Evolutionary conservation across 1,284 basidiomycete species (phyloP).

Genomic region (Leccinum ponderosum): DNA sequence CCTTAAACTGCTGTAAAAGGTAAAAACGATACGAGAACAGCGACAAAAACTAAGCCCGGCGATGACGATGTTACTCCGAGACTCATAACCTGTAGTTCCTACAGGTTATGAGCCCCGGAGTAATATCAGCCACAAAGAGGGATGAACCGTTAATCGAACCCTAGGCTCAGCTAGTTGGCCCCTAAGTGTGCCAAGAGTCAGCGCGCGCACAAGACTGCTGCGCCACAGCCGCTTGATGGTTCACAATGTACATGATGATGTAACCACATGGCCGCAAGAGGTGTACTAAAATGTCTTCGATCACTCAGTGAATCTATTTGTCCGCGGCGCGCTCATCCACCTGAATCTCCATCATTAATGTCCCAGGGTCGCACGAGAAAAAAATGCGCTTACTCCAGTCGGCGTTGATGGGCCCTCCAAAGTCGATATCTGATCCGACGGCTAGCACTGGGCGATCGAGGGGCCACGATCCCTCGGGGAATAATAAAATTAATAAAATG

Average conservation of each 20-base stretch:
- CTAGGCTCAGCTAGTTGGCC: neutral
- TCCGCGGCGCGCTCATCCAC: constrained; percentile 20
- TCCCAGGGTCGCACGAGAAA: neutral
- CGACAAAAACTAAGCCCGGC: neutral
- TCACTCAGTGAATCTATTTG: constrained; percentile 2
- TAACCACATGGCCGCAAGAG: neutral
- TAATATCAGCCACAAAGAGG: constrained; percentile 14
- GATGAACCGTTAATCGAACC: constrained; percentile 5
- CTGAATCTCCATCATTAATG: neutral
- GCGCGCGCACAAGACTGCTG: neutral
- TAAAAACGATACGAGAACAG: constrained; percentile 6
- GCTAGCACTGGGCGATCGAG: constrained; percentile 17
- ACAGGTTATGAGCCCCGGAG: constrained; percentile 33
- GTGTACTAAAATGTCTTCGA: neutral
- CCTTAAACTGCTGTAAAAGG: neutral
- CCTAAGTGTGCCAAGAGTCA: neutral
- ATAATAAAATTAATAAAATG: neutral
- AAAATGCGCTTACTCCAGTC: neutral
- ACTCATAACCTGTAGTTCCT: constrained; percentile 11
- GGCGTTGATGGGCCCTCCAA: neutral
- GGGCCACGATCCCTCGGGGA: constrained; percentile 1
- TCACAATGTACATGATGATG: neutral
- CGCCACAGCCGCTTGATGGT: neutral
- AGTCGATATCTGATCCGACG: constrained; percentile 20
- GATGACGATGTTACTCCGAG: constrained; percentile 18